phyloP scores from a whole-genome alignment of 2,329 filamentous ascomycete species.

The Microascus cirrosus region DNA sequence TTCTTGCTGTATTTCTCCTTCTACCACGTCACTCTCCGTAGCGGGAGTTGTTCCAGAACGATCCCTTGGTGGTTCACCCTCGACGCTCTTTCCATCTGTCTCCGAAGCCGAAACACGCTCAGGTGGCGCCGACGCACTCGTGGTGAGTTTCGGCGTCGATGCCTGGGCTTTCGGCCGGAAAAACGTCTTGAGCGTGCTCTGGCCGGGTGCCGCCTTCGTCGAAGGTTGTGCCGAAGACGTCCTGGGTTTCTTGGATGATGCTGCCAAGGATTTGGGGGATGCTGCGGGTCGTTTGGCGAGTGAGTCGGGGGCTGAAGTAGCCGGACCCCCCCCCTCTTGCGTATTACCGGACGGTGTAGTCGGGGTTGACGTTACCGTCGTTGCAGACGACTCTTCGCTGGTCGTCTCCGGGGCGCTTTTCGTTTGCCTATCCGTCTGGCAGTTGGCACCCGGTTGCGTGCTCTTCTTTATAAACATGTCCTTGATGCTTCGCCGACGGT shows the following conservation, averaged over 20 bases:
- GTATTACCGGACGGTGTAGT: not conserved
- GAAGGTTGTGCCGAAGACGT: conserved; percentile 13
- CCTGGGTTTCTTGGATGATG: conserved; percentile 5
- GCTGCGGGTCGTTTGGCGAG: conserved; percentile 3
- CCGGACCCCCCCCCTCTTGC: not conserved
- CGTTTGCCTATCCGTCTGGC: not conserved
- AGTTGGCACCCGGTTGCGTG: conserved; percentile 17
- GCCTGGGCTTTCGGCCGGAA: conserved; percentile 50
- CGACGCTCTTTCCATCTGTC: not conserved
- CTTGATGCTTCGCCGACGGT: conserved; percentile 72
- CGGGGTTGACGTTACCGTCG: not conserved
- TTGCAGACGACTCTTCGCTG: not conserved
- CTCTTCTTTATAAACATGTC: conserved; percentile 74
- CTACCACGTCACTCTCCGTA: not conserved
- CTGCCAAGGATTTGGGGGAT: conserved; percentile 12
- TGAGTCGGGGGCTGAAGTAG: not conserved
- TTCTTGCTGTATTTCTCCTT: not conserved
- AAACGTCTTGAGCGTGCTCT: conserved; percentile 63
- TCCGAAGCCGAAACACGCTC: not conserved
- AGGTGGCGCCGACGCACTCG: not conserved
- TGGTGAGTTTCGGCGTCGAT: not conserved
- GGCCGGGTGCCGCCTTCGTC: conserved; percentile 19
- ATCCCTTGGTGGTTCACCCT: not conserved
- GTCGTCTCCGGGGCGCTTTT: not conserved
- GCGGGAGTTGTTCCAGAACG: not conserved